Conservation (phyloP, 371 early-diverging fungal genomes). For the Apophysomyces sp. region DNA sequence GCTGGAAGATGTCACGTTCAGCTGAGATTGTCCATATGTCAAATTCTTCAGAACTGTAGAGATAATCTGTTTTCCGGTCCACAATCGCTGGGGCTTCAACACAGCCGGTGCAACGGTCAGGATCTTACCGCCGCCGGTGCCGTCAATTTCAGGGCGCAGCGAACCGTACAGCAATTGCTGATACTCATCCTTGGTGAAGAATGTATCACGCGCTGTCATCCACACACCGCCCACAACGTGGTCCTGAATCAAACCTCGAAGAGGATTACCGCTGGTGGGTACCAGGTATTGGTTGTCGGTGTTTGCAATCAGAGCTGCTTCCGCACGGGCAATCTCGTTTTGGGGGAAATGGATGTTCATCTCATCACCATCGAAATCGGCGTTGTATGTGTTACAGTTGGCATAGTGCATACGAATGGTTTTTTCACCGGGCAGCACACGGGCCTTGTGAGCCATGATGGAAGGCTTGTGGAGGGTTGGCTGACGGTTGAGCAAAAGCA, state of each 20-base stretch:
- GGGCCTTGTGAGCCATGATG: conserved; percentile 99
- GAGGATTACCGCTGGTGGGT: conserved; percentile 97
- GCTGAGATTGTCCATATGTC: conserved; percentile 72
- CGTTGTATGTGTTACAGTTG: conserved; percentile 97
- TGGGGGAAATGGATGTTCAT: conserved; percentile 99
- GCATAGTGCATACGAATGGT: conserved; percentile 99
- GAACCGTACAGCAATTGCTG: conserved; percentile 91
- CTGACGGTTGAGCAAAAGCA: conserved; percentile 98
- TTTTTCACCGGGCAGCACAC: conserved; percentile 96
- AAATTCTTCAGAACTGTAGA: conserved; percentile 88
- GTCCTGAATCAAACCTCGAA: conserved; percentile 99
- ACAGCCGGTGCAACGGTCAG: conserved; percentile 85
- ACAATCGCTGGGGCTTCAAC: conserved; percentile 83
- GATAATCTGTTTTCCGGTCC: conserved; percentile 99
- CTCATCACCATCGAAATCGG: conserved; percentile 99
- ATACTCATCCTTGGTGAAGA: conserved; percentile 92
- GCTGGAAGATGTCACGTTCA: conserved; percentile 87
- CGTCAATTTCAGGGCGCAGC: conserved; percentile 73
- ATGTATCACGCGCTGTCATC: conserved; percentile 90
- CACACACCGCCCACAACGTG: conserved; percentile 98
- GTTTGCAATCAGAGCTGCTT: conserved; percentile 93
- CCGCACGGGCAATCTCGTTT: conserved; percentile 94
- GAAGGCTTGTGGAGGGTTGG: conserved; percentile 99
- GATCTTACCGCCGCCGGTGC: conserved; percentile 74
- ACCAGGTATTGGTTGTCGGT: conserved; percentile 98